These are phyloP conservation scores for Leptographium galeiforme DNA, from an alignment of 2,329 filamentous ascomycete genomes.

Conservation along the genomic window DNA sequence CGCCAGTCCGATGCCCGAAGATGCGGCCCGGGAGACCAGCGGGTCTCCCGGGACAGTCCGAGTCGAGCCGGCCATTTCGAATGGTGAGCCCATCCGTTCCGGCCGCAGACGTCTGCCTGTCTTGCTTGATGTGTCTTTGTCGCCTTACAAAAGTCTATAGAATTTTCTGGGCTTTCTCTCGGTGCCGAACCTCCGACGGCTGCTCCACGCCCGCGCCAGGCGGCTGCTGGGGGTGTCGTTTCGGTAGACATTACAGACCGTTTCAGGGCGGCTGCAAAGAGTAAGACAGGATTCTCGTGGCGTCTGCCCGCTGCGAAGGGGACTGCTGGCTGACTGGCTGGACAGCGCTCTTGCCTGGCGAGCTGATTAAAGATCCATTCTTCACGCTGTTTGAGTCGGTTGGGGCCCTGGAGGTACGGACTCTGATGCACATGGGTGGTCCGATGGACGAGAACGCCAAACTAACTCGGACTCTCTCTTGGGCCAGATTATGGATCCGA, in stretches of 20 bases:
- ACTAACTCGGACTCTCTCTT: not conserved
- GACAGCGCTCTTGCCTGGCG: slow-evolving; percentile 60
- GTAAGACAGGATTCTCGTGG: slow-evolving; percentile 22
- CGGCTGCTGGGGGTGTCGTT: slow-evolving; percentile 35
- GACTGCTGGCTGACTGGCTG: not conserved
- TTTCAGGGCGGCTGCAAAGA: slow-evolving; percentile 38
- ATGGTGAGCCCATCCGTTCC: not conserved
- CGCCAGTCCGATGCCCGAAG: slow-evolving; percentile 1
- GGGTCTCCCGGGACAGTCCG: not conserved
- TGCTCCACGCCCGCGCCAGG: slow-evolving; percentile 26
- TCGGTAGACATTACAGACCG: slow-evolving; percentile 44
- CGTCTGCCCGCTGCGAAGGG: not conserved
- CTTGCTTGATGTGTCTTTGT: not conserved
- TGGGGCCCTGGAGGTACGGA: slow-evolving; percentile 59
- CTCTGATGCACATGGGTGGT: not conserved
- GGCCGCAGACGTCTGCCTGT: not conserved
- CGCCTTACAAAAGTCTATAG: slow-evolving; percentile 14
- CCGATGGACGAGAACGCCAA: too few relatives aligned
- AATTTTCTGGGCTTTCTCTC: slow-evolving; percentile 28
- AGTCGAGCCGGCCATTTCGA: not conserved
- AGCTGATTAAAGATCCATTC: slow-evolving; percentile 83
- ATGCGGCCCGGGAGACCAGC: slow-evolving; percentile 2
- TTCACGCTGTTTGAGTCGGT: slow-evolving; percentile 95
- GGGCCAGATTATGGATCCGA: slow-evolving; percentile 86
- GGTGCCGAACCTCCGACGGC: slow-evolving; percentile 12